These are phyloP conservation scores for Aspergillus terreus DNA, from an alignment of 2,329 filamentous ascomycete genomes.

Conservation along the genomic window DNA sequence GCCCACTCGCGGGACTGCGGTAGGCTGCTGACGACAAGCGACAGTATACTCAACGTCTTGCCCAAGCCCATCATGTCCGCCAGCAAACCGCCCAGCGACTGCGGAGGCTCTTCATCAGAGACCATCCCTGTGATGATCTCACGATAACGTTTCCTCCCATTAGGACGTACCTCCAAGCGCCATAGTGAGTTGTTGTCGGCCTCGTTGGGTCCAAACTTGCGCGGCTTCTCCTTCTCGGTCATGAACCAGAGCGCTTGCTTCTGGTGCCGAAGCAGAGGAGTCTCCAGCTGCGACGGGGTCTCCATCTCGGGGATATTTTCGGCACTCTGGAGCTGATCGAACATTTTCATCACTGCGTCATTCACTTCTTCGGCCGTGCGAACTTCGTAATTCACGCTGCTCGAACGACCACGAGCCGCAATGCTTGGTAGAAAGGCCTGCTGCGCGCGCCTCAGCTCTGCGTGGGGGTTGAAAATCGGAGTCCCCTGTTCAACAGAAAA, in stretches of 20 bases:
- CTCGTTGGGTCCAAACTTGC: conserved; percentile 56
- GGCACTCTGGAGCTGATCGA: conserved; percentile 74
- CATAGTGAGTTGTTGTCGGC: conserved; percentile 71
- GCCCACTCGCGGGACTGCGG: conserved; percentile 63
- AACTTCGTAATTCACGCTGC: conserved; percentile 34
- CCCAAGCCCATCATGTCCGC: conserved; percentile 89
- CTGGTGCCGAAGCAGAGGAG: conserved; percentile 75
- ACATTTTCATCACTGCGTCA: conserved; percentile 78
- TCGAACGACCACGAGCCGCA: conserved; percentile 20
- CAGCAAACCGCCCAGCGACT: conserved; percentile 69
- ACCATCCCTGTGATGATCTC: conserved; percentile 81
- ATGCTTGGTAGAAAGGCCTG: conserved; percentile 25
- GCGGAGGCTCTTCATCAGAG: conserved; percentile 56
- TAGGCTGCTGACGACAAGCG: conserved; percentile 66
- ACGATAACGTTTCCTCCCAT: conserved; percentile 62
- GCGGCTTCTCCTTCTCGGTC: conserved; percentile 68
- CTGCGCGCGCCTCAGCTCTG: conserved; percentile 44
- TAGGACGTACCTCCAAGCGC: conserved; percentile 58
- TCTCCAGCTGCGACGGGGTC: conserved; percentile 59
- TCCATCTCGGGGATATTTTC: conserved; percentile 74
- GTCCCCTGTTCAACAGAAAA: conserved; percentile 64
- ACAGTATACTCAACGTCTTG: conserved; percentile 80
- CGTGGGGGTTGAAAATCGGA: conserved; percentile 74
- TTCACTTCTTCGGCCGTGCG: conserved; percentile 83
- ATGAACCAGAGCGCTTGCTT: conserved; percentile 89